Base-by-base conservation (phyloP, 2,329 filamentous ascomycete genomes). In the Phaeoacremonium minimum region DNA sequence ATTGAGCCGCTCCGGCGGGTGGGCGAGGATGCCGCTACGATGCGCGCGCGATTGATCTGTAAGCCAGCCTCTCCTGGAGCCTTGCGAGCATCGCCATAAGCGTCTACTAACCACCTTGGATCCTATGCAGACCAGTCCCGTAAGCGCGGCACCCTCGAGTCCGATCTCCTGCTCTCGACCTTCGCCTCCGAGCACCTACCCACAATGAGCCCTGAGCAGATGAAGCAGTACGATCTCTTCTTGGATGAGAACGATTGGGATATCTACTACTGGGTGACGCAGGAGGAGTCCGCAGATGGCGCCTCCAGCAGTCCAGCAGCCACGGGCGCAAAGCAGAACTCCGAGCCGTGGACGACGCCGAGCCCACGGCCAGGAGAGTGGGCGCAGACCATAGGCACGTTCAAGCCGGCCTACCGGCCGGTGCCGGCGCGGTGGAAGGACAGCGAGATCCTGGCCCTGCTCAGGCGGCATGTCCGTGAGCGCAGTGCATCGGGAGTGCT, bases 241-340 rank as follows among this genome's bases (percentile, higher is more conserved):
- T 80, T 98, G 38, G 93, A 98, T 63, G 93, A 98, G 67, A 98
- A 98, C 64, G 93, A 98, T 69, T 98, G 93, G 93, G 93, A 98
- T 60, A 96, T 98, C 44, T 98, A 98, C 73, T 98, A 98, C 74
- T 98, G 93, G 93, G 88, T 87, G 4, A 98, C 93, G 13, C 93
- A 98, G 63, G 81, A 88, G 50, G 73, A 83, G 11, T 66, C 75
- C 5, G 66, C 71, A 2, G 75, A 75, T n/a, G 73, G 78, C 20
- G 60, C 69, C 36, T 69, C 77, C 39, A 46, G 58, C 36, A n/a
- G n/a, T n/a, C n/a, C n/a, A n/a, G 59, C 66, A 45, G 33, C 50
- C 46, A 17, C 51, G 30, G 46, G 51, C 34, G 44, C 53, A 37
- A 45, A 38, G 38, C 35, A 38, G 33, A 43, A 29, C 38, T 45